A percentile compares a stretch with the other conserved stretches of the same genome.
These are phyloP conservation scores for Paramecium sonneborni DNA, from an alignment of 73 alveolate genomes.

Conservation along the genomic window DNA sequence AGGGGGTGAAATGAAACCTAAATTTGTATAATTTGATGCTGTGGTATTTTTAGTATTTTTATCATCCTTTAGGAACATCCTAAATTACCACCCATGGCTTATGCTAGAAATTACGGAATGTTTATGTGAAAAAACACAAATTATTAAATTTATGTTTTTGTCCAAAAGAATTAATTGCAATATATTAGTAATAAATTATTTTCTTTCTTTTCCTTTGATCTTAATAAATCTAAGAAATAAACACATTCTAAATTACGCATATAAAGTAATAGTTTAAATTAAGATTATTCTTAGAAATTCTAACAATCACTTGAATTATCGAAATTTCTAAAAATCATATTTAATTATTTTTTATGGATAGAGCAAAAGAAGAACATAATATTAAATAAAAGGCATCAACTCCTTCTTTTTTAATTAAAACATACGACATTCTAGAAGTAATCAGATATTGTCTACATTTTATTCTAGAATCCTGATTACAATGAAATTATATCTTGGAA, in stretches of 20 bases:
- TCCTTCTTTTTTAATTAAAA: constrained; percentile 61
- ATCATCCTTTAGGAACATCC: constrained; percentile 70
- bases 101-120: constrained; percentile 65
- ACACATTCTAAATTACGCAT: background rate
- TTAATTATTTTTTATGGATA: constrained; percentile 31
- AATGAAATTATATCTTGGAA: constrained; percentile 63
- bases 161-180: background rate
- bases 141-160: background rate
- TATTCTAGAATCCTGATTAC: constrained; percentile 55
- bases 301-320: background rate
- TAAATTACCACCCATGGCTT: constrained; percentile 86
- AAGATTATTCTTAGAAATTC: constrained; percentile 17
- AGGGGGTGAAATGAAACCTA: constrained; percentile 90
- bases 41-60: constrained; percentile 71
- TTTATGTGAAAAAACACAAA: constrained; percentile 40
- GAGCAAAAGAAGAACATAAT: constrained; percentile 25
- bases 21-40: constrained; percentile 80
- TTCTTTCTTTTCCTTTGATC: background rate
- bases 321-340: background rate
- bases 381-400: constrained; percentile 48
- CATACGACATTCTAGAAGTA: constrained; percentile 66
- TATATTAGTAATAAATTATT: background rate
- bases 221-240: background rate
- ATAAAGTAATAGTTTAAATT: background rate
- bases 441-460: background rate